Conservation (phyloP, 129 eudicot species). For the Oenanthe sinensis region DNA sequence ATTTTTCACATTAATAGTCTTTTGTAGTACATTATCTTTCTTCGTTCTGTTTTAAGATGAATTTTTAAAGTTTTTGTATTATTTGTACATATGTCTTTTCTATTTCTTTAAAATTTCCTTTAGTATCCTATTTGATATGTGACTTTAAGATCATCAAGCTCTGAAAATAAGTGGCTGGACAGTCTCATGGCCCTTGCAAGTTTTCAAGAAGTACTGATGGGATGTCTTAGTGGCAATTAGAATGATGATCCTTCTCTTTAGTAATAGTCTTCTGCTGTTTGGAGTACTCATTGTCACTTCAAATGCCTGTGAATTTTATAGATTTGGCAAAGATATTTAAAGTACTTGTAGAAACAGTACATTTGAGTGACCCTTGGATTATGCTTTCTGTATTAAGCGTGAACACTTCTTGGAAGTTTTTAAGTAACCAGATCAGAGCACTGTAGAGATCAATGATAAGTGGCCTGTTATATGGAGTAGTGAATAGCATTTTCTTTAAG, state of each 20-base stretch:
- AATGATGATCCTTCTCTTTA: neutral
- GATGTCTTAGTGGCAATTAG: neutral
- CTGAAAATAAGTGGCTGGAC: neutral
- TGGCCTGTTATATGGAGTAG: neutral
- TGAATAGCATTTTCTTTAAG: neutral
- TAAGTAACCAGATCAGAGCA: neutral
- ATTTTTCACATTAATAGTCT: neutral
- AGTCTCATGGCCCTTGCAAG: neutral
- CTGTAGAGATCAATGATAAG: neutral
- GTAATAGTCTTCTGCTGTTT: neutral
- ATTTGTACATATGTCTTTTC: neutral
- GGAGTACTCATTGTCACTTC: neutral
- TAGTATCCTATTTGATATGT: neutral
- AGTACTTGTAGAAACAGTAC: neutral
- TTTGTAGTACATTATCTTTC: neutral
- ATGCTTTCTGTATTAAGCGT: neutral
- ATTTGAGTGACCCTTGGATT: neutral
- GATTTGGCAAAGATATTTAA: neutral
- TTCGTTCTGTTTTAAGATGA: neutral
- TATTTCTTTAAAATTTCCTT: neutral
- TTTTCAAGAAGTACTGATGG: neutral
- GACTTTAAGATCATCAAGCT: neutral
- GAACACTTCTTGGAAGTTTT: neutral
- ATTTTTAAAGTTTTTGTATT: neutral
- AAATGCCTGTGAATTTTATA: neutral